phyloP scores from a whole-genome alignment of 768 basidiomycete species.

The Lactarius hatsudake region DNA sequence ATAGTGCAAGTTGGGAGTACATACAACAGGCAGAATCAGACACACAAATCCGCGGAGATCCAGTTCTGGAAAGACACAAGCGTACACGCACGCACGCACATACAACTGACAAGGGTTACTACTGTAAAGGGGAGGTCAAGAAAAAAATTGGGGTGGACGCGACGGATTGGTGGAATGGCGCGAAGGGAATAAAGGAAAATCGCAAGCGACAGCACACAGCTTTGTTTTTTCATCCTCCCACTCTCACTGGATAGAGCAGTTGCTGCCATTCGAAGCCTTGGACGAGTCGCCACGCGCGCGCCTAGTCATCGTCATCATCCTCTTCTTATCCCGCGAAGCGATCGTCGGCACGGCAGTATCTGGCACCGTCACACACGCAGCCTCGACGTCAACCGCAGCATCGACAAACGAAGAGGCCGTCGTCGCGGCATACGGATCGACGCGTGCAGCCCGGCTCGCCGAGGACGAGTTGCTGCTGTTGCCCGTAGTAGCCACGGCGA shows the following conservation, averaged over 20 bases:
- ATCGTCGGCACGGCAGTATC: background rate
- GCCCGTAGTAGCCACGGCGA: slow-evolving; percentile 15
- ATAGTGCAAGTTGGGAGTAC: too few relatives aligned
- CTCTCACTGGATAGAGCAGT: slow-evolving; percentile 18
- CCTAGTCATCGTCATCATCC: slow-evolving; percentile 2
- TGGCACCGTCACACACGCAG: background rate
- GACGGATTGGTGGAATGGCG: background rate
- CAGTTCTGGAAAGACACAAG: too few relatives aligned
- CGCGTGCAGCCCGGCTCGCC: slow-evolving; percentile 34
- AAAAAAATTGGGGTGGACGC: background rate
- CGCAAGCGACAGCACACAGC: background rate
- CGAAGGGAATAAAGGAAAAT: background rate
- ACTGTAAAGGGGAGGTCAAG: too few relatives aligned
- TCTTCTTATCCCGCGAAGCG: slow-evolving; percentile 4
- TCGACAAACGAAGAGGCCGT: too few relatives aligned
- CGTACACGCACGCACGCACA: too few relatives aligned
- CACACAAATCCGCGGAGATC: too few relatives aligned
- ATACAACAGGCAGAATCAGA: too few relatives aligned
- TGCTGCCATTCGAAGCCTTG: slow-evolving; percentile 4
- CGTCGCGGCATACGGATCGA: background rate
- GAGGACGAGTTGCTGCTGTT: background rate
- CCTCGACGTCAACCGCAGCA: too few relatives aligned
- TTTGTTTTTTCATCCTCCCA: background rate
- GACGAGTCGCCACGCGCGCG: slow-evolving; percentile 18
- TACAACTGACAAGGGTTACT: too few relatives aligned